Evolutionary conservation across 2,329 filamentous ascomycete genomes (phyloP).

Genomic region (Myrmaecium sp.): DNA sequence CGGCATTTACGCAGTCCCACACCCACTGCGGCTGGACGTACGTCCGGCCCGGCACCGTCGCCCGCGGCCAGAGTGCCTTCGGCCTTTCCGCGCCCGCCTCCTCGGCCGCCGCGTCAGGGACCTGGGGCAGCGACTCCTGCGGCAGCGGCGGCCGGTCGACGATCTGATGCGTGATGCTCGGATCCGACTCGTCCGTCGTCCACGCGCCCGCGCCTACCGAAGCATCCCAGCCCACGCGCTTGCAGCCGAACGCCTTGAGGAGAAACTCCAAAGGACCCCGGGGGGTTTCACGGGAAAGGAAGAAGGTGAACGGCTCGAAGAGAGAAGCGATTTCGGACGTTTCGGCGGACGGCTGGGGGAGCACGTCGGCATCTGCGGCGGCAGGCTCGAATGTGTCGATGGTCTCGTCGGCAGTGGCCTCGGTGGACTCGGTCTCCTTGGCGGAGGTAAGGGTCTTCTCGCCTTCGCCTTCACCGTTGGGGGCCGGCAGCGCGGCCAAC

Average conservation of each 20-base stretch:
- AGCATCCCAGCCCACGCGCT: constrained; percentile 85
- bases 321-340: constrained; percentile 54
- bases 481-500: constrained; percentile 16
- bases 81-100: constrained; percentile 31
- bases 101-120: constrained; percentile 12
- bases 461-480: constrained; percentile 17
- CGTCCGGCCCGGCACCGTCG: constrained; percentile 72
- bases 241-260: constrained; percentile 85
- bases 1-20: constrained; percentile 91
- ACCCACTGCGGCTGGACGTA: constrained; percentile 98
- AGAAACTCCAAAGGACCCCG: constrained; percentile 84
- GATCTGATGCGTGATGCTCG: constrained; percentile 87
- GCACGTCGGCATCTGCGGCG: constrained; percentile 67
- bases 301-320: constrained; percentile 81
- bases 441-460: constrained; percentile 8
- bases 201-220: constrained; percentile 84
- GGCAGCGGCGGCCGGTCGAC: constrained; percentile 70
- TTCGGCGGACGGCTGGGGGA: constrained; percentile 59
- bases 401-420: no score
- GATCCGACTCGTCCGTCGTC: constrained; percentile 74
- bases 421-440: constrained; percentile 12
- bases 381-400: constrained; percentile 88
- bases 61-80: constrained; percentile 37
- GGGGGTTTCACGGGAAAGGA: constrained; percentile 83
- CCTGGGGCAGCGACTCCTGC: constrained; percentile 18